A percentile compares a stretch with the other conserved stretches of the same genome.
These are phyloP conservation scores for Serendipita vermifera DNA, from an alignment of 768 basidiomycete genomes.

Conservation along the genomic window DNA sequence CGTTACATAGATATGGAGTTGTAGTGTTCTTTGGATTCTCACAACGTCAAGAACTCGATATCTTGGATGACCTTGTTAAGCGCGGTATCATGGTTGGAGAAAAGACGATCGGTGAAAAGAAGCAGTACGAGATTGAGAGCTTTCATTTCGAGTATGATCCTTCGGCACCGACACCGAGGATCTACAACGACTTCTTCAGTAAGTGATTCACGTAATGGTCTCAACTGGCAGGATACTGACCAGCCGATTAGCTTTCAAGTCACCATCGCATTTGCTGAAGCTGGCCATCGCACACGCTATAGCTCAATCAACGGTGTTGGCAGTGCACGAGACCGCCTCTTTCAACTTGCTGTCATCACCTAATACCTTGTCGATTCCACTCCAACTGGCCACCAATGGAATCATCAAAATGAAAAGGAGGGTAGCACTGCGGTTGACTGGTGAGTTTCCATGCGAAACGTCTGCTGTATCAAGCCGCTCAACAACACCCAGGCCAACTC, in stretches of 20 bases:
- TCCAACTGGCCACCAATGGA: slow-evolving; percentile 67
- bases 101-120: slow-evolving; percentile 49
- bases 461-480: no score
- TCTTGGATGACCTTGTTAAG: slow-evolving; percentile 69
- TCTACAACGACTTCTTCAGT: slow-evolving; percentile 97
- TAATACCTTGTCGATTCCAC: slow-evolving; percentile 66
- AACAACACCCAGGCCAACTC: slow-evolving; percentile 31
- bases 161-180: slow-evolving; percentile 70
- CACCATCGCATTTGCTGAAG: slow-evolving; percentile 77
- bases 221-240: background rate
- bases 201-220: slow-evolving; percentile 23
- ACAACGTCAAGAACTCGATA: slow-evolving; percentile 64
- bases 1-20: slow-evolving; percentile 52
- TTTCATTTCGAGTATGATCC: slow-evolving; percentile 90
- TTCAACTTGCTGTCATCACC: slow-evolving; percentile 67
- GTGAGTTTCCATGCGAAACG: no score
- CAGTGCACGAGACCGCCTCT: slow-evolving; percentile 70
- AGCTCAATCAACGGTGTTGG: slow-evolving; percentile 86
- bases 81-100: slow-evolving; percentile 56
- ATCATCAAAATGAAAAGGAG: slow-evolving; percentile 58
- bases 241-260: slow-evolving; percentile 59
- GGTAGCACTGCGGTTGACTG: slow-evolving; percentile 79
- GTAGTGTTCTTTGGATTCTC: slow-evolving; percentile 82
- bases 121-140: slow-evolving; percentile 57
- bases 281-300: slow-evolving; percentile 90